Evolutionary conservation across 108 stramenopile genomes (phyloP).

Genomic region (Cyclotella choctawhatcheeana): DNA sequence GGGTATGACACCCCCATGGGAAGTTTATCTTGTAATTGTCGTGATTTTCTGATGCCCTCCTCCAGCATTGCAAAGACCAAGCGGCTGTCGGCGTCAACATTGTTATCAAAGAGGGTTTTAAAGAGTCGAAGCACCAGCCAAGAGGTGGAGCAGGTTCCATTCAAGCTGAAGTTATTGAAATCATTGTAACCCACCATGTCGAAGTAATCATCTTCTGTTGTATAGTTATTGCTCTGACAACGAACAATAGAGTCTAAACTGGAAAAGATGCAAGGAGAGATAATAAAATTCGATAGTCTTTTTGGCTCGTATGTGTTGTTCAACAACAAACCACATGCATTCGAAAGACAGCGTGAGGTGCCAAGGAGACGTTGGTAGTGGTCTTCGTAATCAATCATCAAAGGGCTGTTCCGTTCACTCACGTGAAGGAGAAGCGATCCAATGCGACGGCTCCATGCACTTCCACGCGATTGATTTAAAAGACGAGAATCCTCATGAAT

Average conservation of each 20-base stretch:
- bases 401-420: conserved; percentile 22
- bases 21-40: conserved; percentile 55
- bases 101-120: conserved; percentile 33
- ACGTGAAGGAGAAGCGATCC: conserved; percentile 47
- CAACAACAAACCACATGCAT: conserved; percentile 10
- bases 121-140: conserved; percentile 63
- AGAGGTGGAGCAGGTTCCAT: conserved; percentile 54
- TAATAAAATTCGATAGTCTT: conserved; percentile 27
- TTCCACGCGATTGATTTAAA: conserved; percentile 33
- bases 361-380: conserved; percentile 60
- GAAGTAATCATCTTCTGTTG: conserved; percentile 13
- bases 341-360: conserved; percentile 24
- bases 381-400: conserved; percentile 57
- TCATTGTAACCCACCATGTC: conserved; percentile 29
- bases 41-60: conserved; percentile 67
- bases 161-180: conserved; percentile 35
- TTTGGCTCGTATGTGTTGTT: neutral
- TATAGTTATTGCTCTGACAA: conserved; percentile 5
- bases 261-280: conserved; percentile 49
- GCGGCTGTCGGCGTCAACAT: conserved; percentile 25
- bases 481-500: conserved; percentile 81
- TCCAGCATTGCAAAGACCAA: conserved; percentile 61
- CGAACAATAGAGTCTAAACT: conserved; percentile 47
- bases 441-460: conserved; percentile 27
- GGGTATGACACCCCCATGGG: conserved; percentile 71